Conservation (phyloP, 1,284 basidiomycete genomes). For the Malassezia pachydermatis region DNA sequence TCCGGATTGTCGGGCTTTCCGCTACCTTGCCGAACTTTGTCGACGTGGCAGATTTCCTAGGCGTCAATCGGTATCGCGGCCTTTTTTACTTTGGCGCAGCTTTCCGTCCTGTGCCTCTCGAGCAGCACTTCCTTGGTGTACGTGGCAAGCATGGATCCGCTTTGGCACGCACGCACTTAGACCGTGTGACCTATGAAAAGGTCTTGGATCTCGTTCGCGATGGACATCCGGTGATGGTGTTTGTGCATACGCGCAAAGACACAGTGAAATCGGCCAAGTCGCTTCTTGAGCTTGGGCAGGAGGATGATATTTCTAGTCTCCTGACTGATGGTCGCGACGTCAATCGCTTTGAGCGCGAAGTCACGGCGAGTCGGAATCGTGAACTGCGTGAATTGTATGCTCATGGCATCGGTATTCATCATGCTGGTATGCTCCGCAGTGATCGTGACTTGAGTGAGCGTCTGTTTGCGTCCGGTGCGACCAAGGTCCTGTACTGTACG, state of each 20-base stretch:
- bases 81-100: slow-evolving; percentile 97
- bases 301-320: slow-evolving; percentile 64
- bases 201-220: slow-evolving; percentile 41
- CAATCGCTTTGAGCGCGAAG: slow-evolving; percentile 60
- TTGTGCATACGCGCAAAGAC: slow-evolving; percentile 96
- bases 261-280: slow-evolving; percentile 84
- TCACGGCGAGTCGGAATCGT: slow-evolving; percentile 74
- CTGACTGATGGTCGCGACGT: slow-evolving; percentile 52
- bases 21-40: slow-evolving; percentile 95
- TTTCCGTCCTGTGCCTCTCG: slow-evolving; percentile 89
- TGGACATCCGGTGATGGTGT: slow-evolving; percentile 94
- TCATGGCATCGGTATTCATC: slow-evolving; percentile 86
- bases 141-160: slow-evolving; percentile 75
- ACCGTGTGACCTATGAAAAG: slow-evolving; percentile 81
- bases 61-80: slow-evolving; percentile 79
- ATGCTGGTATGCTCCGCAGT: slow-evolving; percentile 91
- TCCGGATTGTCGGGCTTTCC: slow-evolving; percentile 95
- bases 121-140: slow-evolving; percentile 94
- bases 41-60: slow-evolving; percentile 89
- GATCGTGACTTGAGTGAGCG: slow-evolving; percentile 93
- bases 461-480: slow-evolving; percentile 79
- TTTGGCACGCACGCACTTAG: slow-evolving; percentile 72
- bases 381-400: slow-evolving; percentile 95
- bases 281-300: slow-evolving; percentile 64
- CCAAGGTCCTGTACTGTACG: slow-evolving; percentile 93